A percentile compares a stretch with the other conserved stretches of the same genome.
Evolutionary conservation across 2,329 filamentous ascomycete species (phyloP).

Genomic region (Nakataea oryzae): DNA sequence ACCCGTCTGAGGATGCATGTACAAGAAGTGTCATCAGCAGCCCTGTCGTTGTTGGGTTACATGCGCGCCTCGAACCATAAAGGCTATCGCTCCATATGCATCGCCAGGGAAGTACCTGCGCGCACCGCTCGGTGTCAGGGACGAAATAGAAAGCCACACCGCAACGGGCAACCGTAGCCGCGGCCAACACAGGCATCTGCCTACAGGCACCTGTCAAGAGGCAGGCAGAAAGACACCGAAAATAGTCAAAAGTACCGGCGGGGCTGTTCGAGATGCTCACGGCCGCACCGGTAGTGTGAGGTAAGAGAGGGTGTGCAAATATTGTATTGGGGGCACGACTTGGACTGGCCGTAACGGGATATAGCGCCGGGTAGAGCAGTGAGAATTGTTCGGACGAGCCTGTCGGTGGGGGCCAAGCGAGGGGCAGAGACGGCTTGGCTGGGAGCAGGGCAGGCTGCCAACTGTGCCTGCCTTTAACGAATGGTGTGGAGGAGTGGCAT

Average conservation of each 20-base stretch:
- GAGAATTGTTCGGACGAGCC: background rate
- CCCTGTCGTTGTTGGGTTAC: background rate
- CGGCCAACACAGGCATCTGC: too few relatives aligned
- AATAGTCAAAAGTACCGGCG: background rate
- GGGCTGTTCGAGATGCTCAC: background rate
- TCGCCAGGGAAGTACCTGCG: too few relatives aligned
- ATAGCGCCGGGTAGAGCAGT: background rate
- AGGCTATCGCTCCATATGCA: too few relatives aligned
- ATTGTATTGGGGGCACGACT: background rate
- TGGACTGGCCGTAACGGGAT: background rate
- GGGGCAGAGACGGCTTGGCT: background rate
- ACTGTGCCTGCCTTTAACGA: background rate
- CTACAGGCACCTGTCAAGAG: too few relatives aligned
- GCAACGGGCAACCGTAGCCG: too few relatives aligned
- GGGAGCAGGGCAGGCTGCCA: background rate
- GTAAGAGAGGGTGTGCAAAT: background rate
- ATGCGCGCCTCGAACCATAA: background rate
- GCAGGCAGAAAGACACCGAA: too few relatives aligned
- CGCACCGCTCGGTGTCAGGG: background rate
- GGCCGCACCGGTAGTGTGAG: background rate
- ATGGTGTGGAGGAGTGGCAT: background rate
- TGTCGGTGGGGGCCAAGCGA: background rate
- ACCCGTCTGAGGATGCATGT: background rate
- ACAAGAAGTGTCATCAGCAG: background rate
- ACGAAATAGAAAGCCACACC: background rate